Base-by-base conservation (phyloP, 805 yeast species). In the Sugiyamaella mastotermitis region DNA sequence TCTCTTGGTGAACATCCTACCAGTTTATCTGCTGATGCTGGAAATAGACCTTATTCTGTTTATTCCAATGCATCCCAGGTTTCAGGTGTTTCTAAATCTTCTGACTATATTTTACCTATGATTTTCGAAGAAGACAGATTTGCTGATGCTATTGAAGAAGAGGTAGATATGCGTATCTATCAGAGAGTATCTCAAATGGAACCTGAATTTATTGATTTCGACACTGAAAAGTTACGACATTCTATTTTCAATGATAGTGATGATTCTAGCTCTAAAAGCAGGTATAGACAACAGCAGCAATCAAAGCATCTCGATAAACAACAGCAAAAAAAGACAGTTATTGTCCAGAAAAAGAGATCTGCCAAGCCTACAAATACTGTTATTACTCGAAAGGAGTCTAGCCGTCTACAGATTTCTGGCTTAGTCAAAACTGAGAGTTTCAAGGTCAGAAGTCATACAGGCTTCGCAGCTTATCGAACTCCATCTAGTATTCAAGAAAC, bases 71-170 rank as follows among this genome's bases (percentile, higher is more conserved):
- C 24, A 16, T 40, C 37, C 11, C 26, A 33, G 17, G 30, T 30
- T 14, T 31, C 47, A 9, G 19, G 34, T 9, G 19, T 31, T 21
- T 17, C 43, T 15, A 10, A 23, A 23, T 14, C 30, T 11, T 23
- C 32, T n/a, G 33, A 33, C 9, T 56, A 51, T 35, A 40, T 58
- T 17, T 38, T 62, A 45, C 66, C 66, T 1, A 60, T 60, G 63
- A 60, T 61, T 18, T 62, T 62, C 35, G 66, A 62, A 34, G 66
- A 62, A 29, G 33, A 60, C 35, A 34, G 62, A 32, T 61, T 62
- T 40, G 62, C 64, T 2, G 64, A 58, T 37, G 62, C 64, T 11
- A 47, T 60, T 7, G 65, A 58, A 42, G 60, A 60, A 29, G 65
- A 58, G 37, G 48, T 58, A 34, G 58, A 58, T 18, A 26, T 44